Evolutionary conservation across 176 grass and related monocot species (phyloP), one percentile per base, ranked within the genome.

Genomic region (Eragrostis nindensis): DNA sequence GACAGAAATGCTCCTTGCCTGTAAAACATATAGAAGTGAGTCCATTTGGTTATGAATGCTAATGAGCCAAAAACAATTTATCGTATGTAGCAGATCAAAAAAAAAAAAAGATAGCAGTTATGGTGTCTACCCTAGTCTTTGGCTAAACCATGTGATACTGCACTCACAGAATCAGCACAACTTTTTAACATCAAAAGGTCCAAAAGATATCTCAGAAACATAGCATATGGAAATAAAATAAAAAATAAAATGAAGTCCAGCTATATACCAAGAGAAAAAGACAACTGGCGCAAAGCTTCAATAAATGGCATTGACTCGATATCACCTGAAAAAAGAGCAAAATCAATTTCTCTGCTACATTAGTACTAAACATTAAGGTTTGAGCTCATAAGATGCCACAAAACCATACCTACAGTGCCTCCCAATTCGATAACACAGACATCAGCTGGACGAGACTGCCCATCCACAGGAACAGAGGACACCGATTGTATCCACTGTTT

Each of bases 261-360:
- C 16, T 48, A 75, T 95, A 98, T 95, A 98, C 96, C 96, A 79
- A 98, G 90, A 93, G 90, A 95, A 86, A 98, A 98, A 45, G 96
- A 98, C 39, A 98, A 48, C 60, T 98, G 96, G 21, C 96, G 88
- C 81, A 98, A 77, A 88, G 96, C 96, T 89, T 98, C 96, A 87
- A 98, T 93, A 78, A 98, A 98, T 69, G 92, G 88, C 96, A 98
- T 98, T 49, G 96, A 98, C 73, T 98, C 96, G 62, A 98, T 98
- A 88, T 98, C 96, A 93, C 96, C 96, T 98, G 92, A 71, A 87
- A 77, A 54, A 82, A 62, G 61, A 25, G 66, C 0, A 21, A 75
- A 80, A 74, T 73, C 45, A 76, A 76, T 27, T 77, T 60, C 8
- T 30, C 5, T 41, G 29, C 11, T 57, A 22, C 41, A 81, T 39